Evolutionary conservation across 257 asterid genomes (phyloP).

Genomic region (Ilex aquifolium): DNA sequence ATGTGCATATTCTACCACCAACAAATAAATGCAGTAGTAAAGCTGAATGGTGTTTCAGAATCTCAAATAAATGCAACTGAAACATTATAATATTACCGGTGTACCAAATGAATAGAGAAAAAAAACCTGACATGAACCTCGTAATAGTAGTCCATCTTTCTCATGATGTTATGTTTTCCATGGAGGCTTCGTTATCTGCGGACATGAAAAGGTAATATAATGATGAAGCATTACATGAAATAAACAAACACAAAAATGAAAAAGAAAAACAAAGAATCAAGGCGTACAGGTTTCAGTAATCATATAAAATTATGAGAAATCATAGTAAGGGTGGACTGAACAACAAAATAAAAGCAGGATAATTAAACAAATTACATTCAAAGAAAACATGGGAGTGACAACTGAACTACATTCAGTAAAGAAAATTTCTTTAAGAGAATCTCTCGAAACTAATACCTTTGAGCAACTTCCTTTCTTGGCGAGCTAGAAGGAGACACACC

Average conservation of each 20-base stretch:
- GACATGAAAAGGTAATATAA: too few relatives aligned
- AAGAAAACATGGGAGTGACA: too few relatives aligned
- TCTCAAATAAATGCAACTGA: too few relatives aligned
- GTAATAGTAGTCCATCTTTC: too few relatives aligned
- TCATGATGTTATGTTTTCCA: neutral
- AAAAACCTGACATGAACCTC: conserved; percentile 23
- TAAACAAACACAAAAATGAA: conserved; percentile 38
- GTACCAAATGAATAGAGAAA: too few relatives aligned
- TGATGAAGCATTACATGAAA: too few relatives aligned
- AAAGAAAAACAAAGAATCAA: conserved; percentile 85
- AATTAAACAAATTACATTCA: too few relatives aligned
- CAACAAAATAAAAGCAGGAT: neutral
- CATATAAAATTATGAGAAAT: conserved; percentile 14
- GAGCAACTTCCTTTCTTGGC: conserved; percentile 39
- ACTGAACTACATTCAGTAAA: too few relatives aligned
- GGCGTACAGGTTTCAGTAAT: conserved; percentile 17
- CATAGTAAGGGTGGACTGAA: conserved; percentile 5
- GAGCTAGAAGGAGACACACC: conserved; percentile 46
- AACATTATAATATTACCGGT: too few relatives aligned
- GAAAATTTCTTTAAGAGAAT: neutral
- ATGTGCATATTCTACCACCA: too few relatives aligned
- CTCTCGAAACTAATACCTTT: conserved; percentile 21
- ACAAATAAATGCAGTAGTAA: too few relatives aligned
- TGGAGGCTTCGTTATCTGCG: conserved; percentile 39
- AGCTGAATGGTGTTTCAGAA: too few relatives aligned